phyloP scores from a whole-genome alignment of 148 eudicot species.

The Rhododendron ferrugineum region DNA sequence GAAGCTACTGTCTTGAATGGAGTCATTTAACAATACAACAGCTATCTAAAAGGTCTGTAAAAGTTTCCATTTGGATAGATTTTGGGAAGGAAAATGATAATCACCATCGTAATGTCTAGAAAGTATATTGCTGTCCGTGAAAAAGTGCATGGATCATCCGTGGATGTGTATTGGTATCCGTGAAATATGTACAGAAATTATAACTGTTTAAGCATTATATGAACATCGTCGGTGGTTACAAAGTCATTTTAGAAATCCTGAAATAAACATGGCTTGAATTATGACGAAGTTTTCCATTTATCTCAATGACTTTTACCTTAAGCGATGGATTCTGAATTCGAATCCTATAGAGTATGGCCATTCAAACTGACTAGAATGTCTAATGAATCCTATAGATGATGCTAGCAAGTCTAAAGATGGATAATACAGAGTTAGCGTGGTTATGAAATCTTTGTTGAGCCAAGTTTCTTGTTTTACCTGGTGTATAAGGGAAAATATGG shows the following conservation, averaged over 20 bases:
- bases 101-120: neutral
- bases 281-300: neutral
- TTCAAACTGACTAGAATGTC: neutral
- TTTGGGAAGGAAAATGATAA: neutral
- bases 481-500: neutral
- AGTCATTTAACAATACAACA: neutral
- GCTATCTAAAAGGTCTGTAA: neutral
- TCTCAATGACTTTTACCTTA: neutral
- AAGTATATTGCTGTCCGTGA: neutral
- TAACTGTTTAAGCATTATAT: neutral
- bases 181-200: neutral
- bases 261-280: neutral
- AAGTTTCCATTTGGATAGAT: neutral
- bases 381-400: neutral
- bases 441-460: neutral
- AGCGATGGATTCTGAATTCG: neutral
- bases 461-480: neutral
- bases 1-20: neutral
- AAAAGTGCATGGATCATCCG: neutral
- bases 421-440: neutral
- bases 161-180: neutral
- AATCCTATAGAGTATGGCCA: neutral
- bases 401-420: neutral
- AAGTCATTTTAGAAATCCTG: neutral
- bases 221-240: neutral